Evolutionary conservation across 495 filamentous ascomycete genomes (phyloP), one percentile per base, ranked within the genome.

Genomic region (Penicillium angulare): DNA sequence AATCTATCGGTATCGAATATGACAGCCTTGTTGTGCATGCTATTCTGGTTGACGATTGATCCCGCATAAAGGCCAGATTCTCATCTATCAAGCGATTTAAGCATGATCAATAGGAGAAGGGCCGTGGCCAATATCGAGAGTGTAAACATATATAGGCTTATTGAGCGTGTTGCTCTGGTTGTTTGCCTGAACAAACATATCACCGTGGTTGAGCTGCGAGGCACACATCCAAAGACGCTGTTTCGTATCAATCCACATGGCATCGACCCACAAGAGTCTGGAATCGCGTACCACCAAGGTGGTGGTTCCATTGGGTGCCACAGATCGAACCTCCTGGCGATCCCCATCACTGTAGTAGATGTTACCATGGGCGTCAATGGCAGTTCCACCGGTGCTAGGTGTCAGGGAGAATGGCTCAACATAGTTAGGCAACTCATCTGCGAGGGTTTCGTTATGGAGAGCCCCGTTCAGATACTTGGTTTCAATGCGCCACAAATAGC

Each of bases 131-230:
- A 40, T 18, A 39, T 48, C 34, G 10, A 48, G 26, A 3, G 22
- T 48, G 34, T 48, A 51, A 17, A 51, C 29, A 23, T 51, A 43
- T 12, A 51, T 18, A n/a, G 48, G 48, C 20, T 51, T 43, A 9
- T 22, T 17, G 12, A 51, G 35, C 4, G 26, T 43, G 17, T 43
- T 43, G 0, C 2, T 9, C 48, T 43, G 7, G 27, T 43, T 44
- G 6, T 43, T 15, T 0, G 38, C n/a, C 26, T 44, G 38, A n/a
- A 43, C 4, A n/a, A n/a, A n/a, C n/a, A n/a, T n/a, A n/a, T n/a
- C n/a, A 21, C 12, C 18, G 1, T 18, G 20, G n/a, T 51, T 43
- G 2, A 51, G 17, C 39, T 51, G 38, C 1, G 48, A 43, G 13
- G 40, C 48, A 7, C 24, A 35, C 17, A 51, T 12, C 48, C 48